These are phyloP conservation scores for Cairneyella variabilis DNA, from an alignment of 495 filamentous ascomycete species.

Conservation along the genomic window DNA sequence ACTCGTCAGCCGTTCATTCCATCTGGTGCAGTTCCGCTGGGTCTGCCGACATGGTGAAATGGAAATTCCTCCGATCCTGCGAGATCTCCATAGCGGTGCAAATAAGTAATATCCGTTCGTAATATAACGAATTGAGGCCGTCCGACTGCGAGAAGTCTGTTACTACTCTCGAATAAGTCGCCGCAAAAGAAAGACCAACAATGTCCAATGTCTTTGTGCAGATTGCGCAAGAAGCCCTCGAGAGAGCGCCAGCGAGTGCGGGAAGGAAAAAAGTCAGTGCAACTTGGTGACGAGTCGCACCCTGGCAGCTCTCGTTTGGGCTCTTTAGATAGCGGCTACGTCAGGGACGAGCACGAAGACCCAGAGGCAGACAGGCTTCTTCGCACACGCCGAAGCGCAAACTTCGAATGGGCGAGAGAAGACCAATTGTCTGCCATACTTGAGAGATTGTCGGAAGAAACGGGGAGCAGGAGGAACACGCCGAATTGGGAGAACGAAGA, in stretches of 20 bases:
- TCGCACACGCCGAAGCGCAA: background rate
- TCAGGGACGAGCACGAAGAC: conserved; percentile 2
- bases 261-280: background rate
- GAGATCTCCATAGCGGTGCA: too few relatives aligned
- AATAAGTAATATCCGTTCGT: too few relatives aligned
- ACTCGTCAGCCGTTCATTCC: background rate
- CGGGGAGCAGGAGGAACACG: background rate
- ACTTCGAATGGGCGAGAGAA: conserved; percentile 9
- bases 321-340: too few relatives aligned
- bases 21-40: background rate
- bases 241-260: background rate
- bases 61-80: too few relatives aligned
- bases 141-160: background rate
- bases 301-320: background rate
- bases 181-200: background rate
- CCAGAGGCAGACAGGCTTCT: background rate
- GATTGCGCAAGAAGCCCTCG: conserved; percentile 1
- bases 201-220: conserved; percentile 7
- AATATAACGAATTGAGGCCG: too few relatives aligned
- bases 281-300: background rate
- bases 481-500: conserved; percentile 5
- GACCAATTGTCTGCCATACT: conserved; percentile 16
- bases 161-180: background rate
- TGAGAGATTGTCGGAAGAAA: conserved; percentile 8
- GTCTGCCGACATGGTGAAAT: too few relatives aligned